A percentile compares a stretch with the other conserved stretches of the same genome.
phyloP scores from a whole-genome alignment of 2,329 filamentous ascomycete species.

The Venturia carpophila region DNA sequence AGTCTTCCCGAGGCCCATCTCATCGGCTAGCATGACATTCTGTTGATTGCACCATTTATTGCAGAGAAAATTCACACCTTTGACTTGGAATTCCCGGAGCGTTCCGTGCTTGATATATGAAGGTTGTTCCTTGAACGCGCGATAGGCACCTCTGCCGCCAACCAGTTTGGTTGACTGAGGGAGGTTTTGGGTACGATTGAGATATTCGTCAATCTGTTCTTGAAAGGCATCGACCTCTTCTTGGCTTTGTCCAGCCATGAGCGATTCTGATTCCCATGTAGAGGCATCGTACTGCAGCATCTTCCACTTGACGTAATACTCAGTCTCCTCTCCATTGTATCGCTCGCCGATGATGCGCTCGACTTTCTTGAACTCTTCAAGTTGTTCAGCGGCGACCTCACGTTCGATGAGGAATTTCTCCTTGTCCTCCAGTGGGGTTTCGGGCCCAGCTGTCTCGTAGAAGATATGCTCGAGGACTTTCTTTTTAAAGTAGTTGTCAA shows the following conservation, averaged over 20 bases:
- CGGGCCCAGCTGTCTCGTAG: slow-evolving; percentile 53
- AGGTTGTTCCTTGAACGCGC: slow-evolving; percentile 66
- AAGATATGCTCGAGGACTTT: slow-evolving; percentile 68
- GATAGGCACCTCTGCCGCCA: slow-evolving; percentile 60
- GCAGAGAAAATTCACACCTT: slow-evolving; percentile 87
- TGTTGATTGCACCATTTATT: slow-evolving; percentile 92
- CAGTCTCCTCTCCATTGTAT: slow-evolving; percentile 68
- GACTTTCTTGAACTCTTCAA: slow-evolving; percentile 84
- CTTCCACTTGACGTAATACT: slow-evolving; percentile 89
- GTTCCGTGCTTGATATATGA: slow-evolving; percentile 77
- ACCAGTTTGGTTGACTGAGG: slow-evolving; percentile 69
- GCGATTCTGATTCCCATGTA: slow-evolving; percentile 78
- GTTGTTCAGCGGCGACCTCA: slow-evolving; percentile 79
- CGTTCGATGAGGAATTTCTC: slow-evolving; percentile 95
- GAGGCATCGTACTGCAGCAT: slow-evolving; percentile 78
- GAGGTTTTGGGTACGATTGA: slow-evolving; percentile 73
- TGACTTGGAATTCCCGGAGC: slow-evolving; percentile 86
- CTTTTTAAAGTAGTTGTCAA: slow-evolving; percentile 93
- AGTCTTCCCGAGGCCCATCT: slow-evolving; percentile 98
- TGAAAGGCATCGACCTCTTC: slow-evolving; percentile 88
- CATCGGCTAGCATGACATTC: slow-evolving; percentile 95
- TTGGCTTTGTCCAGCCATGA: slow-evolving; percentile 73
- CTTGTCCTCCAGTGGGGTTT: slow-evolving; percentile 73
- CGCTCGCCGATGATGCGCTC: slow-evolving; percentile 84
- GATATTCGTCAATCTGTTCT: slow-evolving; percentile 81